Evolutionary conservation across 2,329 filamentous ascomycete species (phyloP), one percentile per base, ranked within the genome.

Genomic region (Purpureocillium takamizusanense): DNA sequence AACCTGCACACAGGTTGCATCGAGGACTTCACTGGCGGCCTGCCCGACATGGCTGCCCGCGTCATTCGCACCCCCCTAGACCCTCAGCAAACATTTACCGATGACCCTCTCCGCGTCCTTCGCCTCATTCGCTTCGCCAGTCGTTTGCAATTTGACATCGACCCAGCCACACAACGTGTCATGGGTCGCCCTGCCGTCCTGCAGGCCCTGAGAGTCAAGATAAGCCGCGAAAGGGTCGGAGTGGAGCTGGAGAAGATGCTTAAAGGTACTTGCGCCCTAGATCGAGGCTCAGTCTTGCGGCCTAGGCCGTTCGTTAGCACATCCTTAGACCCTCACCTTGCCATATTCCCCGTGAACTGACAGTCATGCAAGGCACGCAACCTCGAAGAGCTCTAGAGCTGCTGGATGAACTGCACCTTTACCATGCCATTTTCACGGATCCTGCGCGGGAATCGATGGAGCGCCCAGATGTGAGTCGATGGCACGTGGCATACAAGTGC

Each of bases 121-220:
- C 78, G 90, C 35, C 68, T 97, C 37, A 83, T 98, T 36, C 78
- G 92, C 40, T 97, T 98, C 62, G 86, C 90, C 4, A 94, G 86
- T 52, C 76, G 89, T 15, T 70, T 97, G 7, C 71, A 74, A 33
- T 98, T 95, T 55, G 66, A 61, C 9, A 94, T 98, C 46, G 84
- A 94, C 45, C 57, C 68, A 0, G 68, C 72, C 23, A 81, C 83
- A 0, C 76, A 83, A 52, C 55, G 66, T 31, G 81, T 77, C 17
- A 98, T 98, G 90, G 73, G 72, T 11, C 73, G 94, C 47, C 55
- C 65, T n/a, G 71, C 74, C n/a, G 92, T 98, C 35, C 74, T 89
- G 42, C 68, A 80, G 10, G 84, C 86, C 4, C 66, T 98, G n/a
- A 78, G 74, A 36, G 60, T 82, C 23, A 98, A 98, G 58, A 97